Percentiles rank a stretch among this genome's conserved stretches.
Conservation (phyloP, 345 rosid genomes). For the Kandelia obovata region DNA sequence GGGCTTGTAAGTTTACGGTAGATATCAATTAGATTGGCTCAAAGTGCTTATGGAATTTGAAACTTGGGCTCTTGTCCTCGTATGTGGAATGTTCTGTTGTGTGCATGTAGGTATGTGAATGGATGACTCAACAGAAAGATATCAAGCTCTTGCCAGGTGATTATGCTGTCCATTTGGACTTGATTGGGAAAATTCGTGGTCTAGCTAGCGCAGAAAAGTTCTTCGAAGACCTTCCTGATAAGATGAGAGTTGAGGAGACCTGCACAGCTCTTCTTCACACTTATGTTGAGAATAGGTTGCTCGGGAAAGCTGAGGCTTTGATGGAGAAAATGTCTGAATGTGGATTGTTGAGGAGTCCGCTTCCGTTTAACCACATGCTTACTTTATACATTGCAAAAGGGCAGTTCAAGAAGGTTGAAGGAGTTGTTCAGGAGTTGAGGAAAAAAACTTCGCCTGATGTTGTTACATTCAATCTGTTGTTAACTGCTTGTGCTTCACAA, state of each 20-base stretch:
- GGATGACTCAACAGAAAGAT: slow-evolving; percentile 77
- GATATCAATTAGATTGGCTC: neutral
- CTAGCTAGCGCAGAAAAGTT: slow-evolving; percentile 81
- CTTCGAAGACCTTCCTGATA: slow-evolving; percentile 77
- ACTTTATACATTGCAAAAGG: slow-evolving; percentile 55
- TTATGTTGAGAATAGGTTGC: slow-evolving; percentile 53
- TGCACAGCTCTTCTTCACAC: slow-evolving; percentile 83
- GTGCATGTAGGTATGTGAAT: slow-evolving; percentile 68
- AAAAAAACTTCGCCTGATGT: slow-evolving; percentile 58
- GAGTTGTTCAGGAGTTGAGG: slow-evolving; percentile 54
- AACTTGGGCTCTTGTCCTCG: neutral
- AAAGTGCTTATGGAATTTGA: neutral
- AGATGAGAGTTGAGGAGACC: slow-evolving; percentile 56
- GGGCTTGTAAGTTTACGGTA: too few relatives aligned
- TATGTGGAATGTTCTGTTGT: neutral
- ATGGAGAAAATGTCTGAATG: slow-evolving; percentile 76
- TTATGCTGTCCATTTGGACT: slow-evolving; percentile 85
- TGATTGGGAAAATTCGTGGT: slow-evolving; percentile 76
- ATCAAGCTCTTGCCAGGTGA: slow-evolving; percentile 78
- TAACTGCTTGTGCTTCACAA: slow-evolving; percentile 52
- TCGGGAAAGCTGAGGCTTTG: slow-evolving; percentile 69
- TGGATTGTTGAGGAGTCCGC: slow-evolving; percentile 53
- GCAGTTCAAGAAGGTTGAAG: slow-evolving; percentile 54
- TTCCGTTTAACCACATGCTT: slow-evolving; percentile 79
- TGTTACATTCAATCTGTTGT: slow-evolving; percentile 67